A percentile compares a stretch with the other conserved stretches of the same genome.
phyloP scores from a whole-genome alignment of 768 basidiomycete species.

The Cystobasidium tubakii region DNA sequence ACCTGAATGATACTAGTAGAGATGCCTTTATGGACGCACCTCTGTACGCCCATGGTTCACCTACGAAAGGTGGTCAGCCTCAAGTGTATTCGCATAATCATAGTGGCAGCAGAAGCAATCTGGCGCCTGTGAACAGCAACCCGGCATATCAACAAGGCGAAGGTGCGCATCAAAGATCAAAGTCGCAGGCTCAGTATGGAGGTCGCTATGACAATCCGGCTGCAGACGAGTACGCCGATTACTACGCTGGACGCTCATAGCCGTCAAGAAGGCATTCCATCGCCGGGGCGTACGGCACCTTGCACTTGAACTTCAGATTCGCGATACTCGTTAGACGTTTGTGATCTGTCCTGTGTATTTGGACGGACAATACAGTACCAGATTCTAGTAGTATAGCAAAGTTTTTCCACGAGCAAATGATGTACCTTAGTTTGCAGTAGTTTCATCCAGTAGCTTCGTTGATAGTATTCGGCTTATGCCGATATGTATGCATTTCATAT shows the following conservation, averaged over 20 bases:
- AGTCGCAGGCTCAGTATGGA: background rate
- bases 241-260: constrained; percentile 6
- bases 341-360: no score
- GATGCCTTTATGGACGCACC: constrained; percentile 36
- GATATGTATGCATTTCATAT: no score
- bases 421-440: no score
- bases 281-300: no score
- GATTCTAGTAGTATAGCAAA: no score
- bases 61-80: constrained; percentile 3
- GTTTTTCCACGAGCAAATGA: no score
- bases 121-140: constrained; percentile 23
- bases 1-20: constrained; percentile 12
- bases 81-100: background rate
- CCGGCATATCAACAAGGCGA: constrained; percentile 28
- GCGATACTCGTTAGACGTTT: no score
- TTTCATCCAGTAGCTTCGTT: no score
- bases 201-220: background rate
- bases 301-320: no score
- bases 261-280: no score
- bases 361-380: no score
- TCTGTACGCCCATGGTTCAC: constrained; percentile 15
- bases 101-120: constrained; percentile 24
- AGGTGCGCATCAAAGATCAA: background rate
- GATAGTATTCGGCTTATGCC: no score
- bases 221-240: constrained; percentile 17